Base-by-base conservation (phyloP, 2,329 filamentous ascomycete species). In the Apiospora rasikravindrae region DNA sequence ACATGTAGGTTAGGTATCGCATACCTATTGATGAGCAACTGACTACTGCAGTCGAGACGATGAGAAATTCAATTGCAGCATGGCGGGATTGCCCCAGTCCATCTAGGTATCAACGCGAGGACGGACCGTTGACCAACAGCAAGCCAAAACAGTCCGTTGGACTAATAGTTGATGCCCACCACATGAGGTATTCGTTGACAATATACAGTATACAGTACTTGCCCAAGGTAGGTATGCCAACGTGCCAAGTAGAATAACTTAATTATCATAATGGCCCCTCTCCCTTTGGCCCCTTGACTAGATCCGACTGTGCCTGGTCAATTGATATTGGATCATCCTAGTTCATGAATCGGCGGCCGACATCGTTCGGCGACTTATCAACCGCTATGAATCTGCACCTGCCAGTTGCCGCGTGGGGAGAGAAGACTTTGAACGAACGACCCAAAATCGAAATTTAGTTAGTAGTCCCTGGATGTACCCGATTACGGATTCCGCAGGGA, bases 331-430 rank as follows among this genome's bases (percentile, higher is more conserved):
- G 13, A 16, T 19, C 16, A 61, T n/a, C 53, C 57, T 24, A 40
- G 57, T 64, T 19, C 6, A 64, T n/a, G n/a, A 40, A 64, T n/a
- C 57, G 40, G 33, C 57, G 57, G 29, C 57, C 57, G 57, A 64
- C 57, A 64, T 64, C 57, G 57, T 64, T 64, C 57, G 57, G 57
- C 57, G 40, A 64, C 57, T 40, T 40, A 40, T n/a, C 40, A 64
- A 40, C 57, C 57, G 57, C 57, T 61, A 37, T n/a, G 16, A 29
- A 37, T 37, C 53, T 37, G 29, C 37, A 37, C 37, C 37, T 61
- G 53, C 16, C 53, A 6, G 53, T 29, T 61, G 8, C 29, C 53
- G 13, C 29, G 53, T 37, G 37, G 37, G 37, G 53, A 42, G 53
- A 61, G 37, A 61, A 37, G 29, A 37, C 33, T 1, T 37, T 7